phyloP scores from a whole-genome alignment of 352 stramenopile genomes.

The Globisporangium mamillatum region DNA sequence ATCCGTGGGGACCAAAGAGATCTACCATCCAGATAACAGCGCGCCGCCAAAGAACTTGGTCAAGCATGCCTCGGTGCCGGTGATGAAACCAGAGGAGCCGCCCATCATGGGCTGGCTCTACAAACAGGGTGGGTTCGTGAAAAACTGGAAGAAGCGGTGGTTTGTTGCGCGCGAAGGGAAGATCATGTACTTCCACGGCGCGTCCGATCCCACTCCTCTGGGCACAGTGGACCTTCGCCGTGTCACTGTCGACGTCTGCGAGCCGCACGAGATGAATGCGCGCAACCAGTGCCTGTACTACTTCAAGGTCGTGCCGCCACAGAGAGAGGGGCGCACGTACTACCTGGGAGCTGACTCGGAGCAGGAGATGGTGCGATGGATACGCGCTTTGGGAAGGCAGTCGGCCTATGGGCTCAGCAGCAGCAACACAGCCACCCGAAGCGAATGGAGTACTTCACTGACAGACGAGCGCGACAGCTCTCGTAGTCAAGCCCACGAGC shows the following conservation, averaged over 20 bases:
- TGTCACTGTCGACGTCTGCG: constrained; percentile 58
- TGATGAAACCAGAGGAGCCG: constrained; percentile 20
- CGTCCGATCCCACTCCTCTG: constrained; percentile 65
- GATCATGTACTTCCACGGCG: constrained; percentile 72
- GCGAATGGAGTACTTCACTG: constrained; percentile 7
- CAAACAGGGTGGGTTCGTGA: constrained; percentile 78
- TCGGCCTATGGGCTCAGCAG: constrained; percentile 27
- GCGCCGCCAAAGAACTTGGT: constrained; percentile 17
- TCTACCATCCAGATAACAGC: constrained; percentile 3
- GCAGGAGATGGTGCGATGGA: constrained; percentile 68
- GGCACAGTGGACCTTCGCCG: constrained; percentile 58
- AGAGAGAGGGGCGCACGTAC: constrained; percentile 60
- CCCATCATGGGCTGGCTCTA: constrained; percentile 73
- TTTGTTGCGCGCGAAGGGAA: constrained; percentile 78
- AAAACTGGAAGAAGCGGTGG: constrained; percentile 86
- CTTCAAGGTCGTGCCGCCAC: constrained; percentile 65
- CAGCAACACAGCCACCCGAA: not conserved
- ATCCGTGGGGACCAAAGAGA: not conserved
- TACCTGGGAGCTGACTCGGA: constrained; percentile 72
- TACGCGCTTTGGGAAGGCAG: constrained; percentile 51
- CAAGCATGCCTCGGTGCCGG: constrained; percentile 18
- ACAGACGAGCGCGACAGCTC: not conserved
- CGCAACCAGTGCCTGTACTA: constrained; percentile 59
- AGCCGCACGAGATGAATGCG: constrained; percentile 54
- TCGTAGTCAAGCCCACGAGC: constrained; percentile 6